Conservation (phyloP, 805 yeast genomes). For the Ogataea dorogensis region DNA sequence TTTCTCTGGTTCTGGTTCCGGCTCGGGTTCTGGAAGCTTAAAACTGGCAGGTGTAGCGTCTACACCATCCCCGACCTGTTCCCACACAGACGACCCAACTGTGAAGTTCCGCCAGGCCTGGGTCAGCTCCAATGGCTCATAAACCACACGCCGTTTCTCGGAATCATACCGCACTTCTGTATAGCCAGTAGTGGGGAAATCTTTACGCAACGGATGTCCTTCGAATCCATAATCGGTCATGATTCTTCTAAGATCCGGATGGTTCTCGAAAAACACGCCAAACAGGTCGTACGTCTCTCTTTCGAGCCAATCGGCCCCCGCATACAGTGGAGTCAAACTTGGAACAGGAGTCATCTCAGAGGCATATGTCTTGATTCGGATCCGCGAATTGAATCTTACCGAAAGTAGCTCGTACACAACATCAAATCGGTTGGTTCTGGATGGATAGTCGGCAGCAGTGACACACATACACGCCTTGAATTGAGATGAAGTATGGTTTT, state of each 20-base stretch:
- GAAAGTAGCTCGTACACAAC: conserved; percentile 82
- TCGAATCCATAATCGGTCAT: conserved; percentile 91
- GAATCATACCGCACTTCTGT: conserved; percentile 89
- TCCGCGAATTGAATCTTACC: conserved; percentile 80
- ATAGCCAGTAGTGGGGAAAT: conserved; percentile 90
- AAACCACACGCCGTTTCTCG: conserved; percentile 84
- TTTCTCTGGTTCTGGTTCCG: conserved; percentile 46
- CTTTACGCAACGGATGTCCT: conserved; percentile 89
- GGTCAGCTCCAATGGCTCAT: conserved; percentile 86
- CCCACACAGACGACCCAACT: conserved; percentile 89
- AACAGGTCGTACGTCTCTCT: conserved; percentile 86
- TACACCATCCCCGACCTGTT: conserved; percentile 84
- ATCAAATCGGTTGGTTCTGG: conserved; percentile 80
- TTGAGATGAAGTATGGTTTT: conserved; percentile 78
- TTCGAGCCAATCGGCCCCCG: conserved; percentile 89
- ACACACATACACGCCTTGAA: conserved; percentile 76
- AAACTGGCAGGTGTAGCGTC: conserved; percentile 79
- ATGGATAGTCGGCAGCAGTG: conserved; percentile 85
- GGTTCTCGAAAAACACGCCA: conserved; percentile 85
- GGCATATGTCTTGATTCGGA: conserved; percentile 86
- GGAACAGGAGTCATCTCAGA: conserved; percentile 82
- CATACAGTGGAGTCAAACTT: conserved; percentile 64
- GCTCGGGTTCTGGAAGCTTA: conserved; percentile 81
- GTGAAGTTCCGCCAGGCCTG: conserved; percentile 91
- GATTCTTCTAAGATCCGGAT: conserved; percentile 86